Percentiles rank a stretch among this genome's conserved stretches.
These are phyloP conservation scores for Solidago caesia DNA, from an alignment of 129 eudicot genomes.

Conservation along the genomic window DNA sequence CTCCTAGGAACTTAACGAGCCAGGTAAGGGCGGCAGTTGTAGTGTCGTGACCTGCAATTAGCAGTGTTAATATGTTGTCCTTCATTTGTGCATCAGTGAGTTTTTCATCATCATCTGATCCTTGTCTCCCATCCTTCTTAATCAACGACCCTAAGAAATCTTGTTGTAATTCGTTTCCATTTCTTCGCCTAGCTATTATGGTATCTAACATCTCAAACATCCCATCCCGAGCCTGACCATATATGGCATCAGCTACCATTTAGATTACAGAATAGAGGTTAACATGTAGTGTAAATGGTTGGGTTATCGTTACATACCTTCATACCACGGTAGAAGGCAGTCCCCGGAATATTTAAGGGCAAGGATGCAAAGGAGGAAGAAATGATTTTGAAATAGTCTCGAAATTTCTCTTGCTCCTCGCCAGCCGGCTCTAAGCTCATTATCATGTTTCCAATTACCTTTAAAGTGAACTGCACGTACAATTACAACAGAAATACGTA, in stretches of 20 bases:
- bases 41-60: constrained; percentile 82
- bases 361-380: constrained; percentile 69
- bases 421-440: constrained; percentile 87
- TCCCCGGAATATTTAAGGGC: constrained; percentile 77
- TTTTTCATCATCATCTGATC: constrained; percentile 54
- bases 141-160: constrained; percentile 66
- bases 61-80: constrained; percentile 74
- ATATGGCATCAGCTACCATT: constrained; percentile 11
- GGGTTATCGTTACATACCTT: constrained; percentile 39
- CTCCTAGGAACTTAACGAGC: constrained; percentile 68
- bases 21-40: constrained; percentile 85
- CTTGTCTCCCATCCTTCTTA: constrained; percentile 50
- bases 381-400: constrained; percentile 64
- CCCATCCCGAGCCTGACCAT: constrained; percentile 64
- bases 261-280: neutral
- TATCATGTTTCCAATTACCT: constrained; percentile 82
- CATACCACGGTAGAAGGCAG: constrained; percentile 70
- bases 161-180: constrained; percentile 51
- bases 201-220: constrained; percentile 71
- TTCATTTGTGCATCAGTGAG: constrained; percentile 69
- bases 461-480: constrained; percentile 75
- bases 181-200: constrained; percentile 52
- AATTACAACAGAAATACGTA: neutral
- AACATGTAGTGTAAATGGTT: neutral
- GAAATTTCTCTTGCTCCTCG: constrained; percentile 69